These are phyloP conservation scores for Sarocladium kiliense DNA, from an alignment of 2,329 filamentous ascomycete species.

Conservation along the genomic window DNA sequence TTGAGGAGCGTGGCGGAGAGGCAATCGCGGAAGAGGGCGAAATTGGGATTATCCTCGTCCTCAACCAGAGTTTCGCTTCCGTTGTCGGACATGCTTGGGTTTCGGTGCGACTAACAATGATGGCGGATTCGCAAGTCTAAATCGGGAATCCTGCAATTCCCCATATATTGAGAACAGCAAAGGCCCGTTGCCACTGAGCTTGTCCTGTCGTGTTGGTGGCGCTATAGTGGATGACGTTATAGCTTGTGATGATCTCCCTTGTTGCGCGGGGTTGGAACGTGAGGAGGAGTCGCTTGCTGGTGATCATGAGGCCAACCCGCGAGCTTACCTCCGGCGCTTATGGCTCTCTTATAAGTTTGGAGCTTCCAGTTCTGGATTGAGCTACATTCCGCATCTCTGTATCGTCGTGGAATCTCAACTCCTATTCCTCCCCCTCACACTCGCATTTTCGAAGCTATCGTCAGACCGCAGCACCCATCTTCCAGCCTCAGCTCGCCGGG, in stretches of 20 bases:
- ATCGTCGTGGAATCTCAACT: too few relatives aligned
- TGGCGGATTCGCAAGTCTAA: background rate
- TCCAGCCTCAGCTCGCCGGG: slow-evolving; percentile 1
- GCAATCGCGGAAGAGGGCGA: slow-evolving; percentile 66
- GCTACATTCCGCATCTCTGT: too few relatives aligned
- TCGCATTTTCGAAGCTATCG: background rate
- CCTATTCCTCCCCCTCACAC: background rate
- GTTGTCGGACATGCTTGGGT: slow-evolving; percentile 3
- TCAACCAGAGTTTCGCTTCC: slow-evolving; percentile 10
- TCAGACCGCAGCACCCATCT: background rate
- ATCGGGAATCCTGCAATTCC: background rate
- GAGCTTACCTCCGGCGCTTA: background rate
- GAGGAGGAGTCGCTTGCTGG: background rate
- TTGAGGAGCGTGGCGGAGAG: slow-evolving; percentile 65
- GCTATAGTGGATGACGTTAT: background rate
- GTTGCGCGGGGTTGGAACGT: background rate
- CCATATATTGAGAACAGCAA: background rate
- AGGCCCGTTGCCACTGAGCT: too few relatives aligned
- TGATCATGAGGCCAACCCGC: background rate
- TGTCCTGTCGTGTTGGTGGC: too few relatives aligned
- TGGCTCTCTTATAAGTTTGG: background rate
- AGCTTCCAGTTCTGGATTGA: background rate
- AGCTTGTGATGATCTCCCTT: background rate
- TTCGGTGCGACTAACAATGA: background rate
- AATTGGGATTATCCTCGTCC: slow-evolving; percentile 19